Evolutionary conservation across 768 basidiomycete species (phyloP), one percentile per base, ranked within the genome.

Genomic region (Suillus luteus): DNA sequence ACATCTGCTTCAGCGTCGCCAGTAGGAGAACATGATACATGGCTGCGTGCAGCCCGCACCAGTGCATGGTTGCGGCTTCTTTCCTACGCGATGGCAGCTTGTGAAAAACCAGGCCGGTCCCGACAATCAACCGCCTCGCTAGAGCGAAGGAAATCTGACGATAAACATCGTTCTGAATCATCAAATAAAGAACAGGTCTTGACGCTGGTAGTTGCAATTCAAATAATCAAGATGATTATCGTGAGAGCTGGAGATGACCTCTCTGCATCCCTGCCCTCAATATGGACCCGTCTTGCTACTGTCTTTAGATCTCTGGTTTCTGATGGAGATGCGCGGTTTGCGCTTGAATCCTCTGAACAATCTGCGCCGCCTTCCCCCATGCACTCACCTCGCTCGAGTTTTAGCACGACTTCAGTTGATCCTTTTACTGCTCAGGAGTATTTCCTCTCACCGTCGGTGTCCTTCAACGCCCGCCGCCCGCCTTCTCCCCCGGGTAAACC

Each of bases 161-260:
- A 83, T 64, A 80, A 46, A 35, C 46, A 22, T 54, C 48, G 60
- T 66, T 62, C 65, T 60, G 37, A 70, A 68, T 24, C 68, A 38
- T 55, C 62, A 6, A 31, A 57, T 62, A 51, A 68, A 72, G 61
- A 67, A 51, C 43, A 70, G 1, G 70, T 76, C 1, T 73, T 77
- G 61, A 73, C 70, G 17, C 62, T 79, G 12, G 77, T 85, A 57
- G 76, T 85, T 1, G 83, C 85, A 0, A 69, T 92, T 31, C 91
- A 92, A 71, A 79, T 88, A 17, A 74, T 92, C 67, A 92, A 92
- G 69, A 76, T 85, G 37, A 82, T 92, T 66, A 67, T 90, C 17
- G 75, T 91, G 55, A 85, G 88, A 19, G 90, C 84, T 0, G 83
- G 84, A 55, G 77, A 79, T 22, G 90, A 90, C 55, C 76, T 92